phyloP scores from a whole-genome alignment of 2,329 filamentous ascomycete genomes.

The Neopestalotiopsis sp. region DNA sequence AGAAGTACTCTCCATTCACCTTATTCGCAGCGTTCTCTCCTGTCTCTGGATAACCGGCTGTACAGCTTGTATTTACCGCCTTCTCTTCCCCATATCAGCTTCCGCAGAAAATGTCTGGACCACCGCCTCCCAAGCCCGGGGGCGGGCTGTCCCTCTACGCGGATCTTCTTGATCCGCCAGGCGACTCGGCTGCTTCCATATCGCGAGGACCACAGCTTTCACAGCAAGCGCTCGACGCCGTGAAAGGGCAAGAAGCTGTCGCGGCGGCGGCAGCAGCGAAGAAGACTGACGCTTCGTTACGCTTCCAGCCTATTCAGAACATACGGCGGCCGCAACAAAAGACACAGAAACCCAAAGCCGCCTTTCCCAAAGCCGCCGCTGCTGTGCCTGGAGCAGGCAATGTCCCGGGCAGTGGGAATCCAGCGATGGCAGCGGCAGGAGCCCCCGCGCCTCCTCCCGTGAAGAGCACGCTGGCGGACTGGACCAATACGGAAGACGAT shows the following conservation, averaged over 20 bases:
- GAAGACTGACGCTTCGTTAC: conserved; percentile 67
- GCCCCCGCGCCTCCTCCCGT: conserved; percentile 48
- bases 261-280: conserved; percentile 69
- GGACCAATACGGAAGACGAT: conserved; percentile 78
- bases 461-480: conserved; percentile 80
- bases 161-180: conserved; percentile 72
- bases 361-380: conserved; percentile 54
- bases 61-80: neutral
- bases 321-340: conserved; percentile 78
- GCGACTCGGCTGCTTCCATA: conserved; percentile 64
- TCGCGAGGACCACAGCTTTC: conserved; percentile 78
- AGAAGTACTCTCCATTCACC: neutral
- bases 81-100: neutral
- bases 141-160: conserved; percentile 79
- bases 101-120: conserved; percentile 28
- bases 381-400: conserved; percentile 31
- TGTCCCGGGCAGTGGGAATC: conserved; percentile 21
- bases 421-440: conserved; percentile 24
- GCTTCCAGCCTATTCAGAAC: conserved; percentile 72
- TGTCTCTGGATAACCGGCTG: neutral
- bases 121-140: conserved; percentile 43
- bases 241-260: conserved; percentile 51
- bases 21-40: neutral
- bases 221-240: conserved; percentile 55
- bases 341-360: conserved; percentile 62